phyloP scores from a whole-genome alignment of 345 rosid species.

The Capsella bursapastoris region DNA sequence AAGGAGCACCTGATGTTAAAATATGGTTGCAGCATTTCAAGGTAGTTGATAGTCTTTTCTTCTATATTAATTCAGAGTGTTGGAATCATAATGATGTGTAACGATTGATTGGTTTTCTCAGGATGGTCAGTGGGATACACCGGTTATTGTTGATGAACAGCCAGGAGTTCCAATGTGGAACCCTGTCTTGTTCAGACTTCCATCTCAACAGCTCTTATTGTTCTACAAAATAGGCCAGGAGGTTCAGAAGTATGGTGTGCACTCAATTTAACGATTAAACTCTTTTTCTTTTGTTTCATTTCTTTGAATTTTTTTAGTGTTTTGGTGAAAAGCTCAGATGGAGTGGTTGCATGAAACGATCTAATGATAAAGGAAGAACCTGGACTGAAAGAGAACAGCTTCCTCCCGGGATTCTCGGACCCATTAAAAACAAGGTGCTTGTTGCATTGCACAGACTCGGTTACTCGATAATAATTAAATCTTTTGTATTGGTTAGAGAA shows the following conservation, averaged over 20 bases:
- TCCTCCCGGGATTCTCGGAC: slow-evolving; percentile 90
- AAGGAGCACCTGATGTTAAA: slow-evolving; percentile 50
- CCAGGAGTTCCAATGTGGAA: slow-evolving; percentile 85
- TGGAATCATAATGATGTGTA: neutral
- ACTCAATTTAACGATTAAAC: neutral
- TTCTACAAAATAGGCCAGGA: slow-evolving; percentile 91
- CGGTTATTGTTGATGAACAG: slow-evolving; percentile 65
- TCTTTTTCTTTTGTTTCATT: slow-evolving; percentile 5
- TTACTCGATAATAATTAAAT: neutral
- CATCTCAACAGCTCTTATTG: slow-evolving; percentile 75
- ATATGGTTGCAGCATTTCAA: slow-evolving; percentile 52
- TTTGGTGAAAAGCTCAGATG: slow-evolving; percentile 56
- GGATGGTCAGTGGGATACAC: slow-evolving; percentile 74
- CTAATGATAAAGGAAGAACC: slow-evolving; percentile 75
- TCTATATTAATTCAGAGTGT: neutral
- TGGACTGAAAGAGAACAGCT: slow-evolving; percentile 87
- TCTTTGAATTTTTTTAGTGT: slow-evolving; percentile 11
- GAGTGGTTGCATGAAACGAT: slow-evolving; percentile 96
- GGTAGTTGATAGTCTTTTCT: slow-evolving; percentile 42
- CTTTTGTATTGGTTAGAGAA: neutral
- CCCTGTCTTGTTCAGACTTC: slow-evolving; percentile 83
- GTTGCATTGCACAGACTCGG: neutral
- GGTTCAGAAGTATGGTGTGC: slow-evolving; percentile 62
- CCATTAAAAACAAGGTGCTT: slow-evolving; percentile 84
- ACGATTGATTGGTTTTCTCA: slow-evolving; percentile 39